Base-by-base conservation (phyloP, 202 grass and related monocot species). In the Hordeum pubiflorum region DNA sequence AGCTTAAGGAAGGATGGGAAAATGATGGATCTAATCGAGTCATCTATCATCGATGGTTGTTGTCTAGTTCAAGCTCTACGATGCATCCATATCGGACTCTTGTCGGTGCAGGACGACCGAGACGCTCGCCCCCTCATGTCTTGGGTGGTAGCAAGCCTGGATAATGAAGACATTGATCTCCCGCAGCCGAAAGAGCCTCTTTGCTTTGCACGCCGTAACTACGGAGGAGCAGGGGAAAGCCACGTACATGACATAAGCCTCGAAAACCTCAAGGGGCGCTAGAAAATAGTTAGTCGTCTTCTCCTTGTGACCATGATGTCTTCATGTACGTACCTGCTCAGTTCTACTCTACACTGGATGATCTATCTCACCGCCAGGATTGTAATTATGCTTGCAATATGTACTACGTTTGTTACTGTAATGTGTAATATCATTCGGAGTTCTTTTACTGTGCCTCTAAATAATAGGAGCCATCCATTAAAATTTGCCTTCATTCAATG, bases 1-100 rank as follows among this genome's bases (percentile, higher is more conserved):
- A 82, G 63, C 36, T 61, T 87, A 61, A 85, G 82, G 89, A 87
- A 87, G 39, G 52, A 79, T n/a, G 61, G 68, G 34, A 85, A 63
- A 10, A 15, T 77, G 40, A 48, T 1, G 18, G 17, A 73, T 65
- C 62, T 91, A 20, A 31, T 85, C 3, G 89, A 91, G 18, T 11
- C 81, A 3, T 68, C 74, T 0, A 79, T 91, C 26, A 18, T 32
- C 3, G 85, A 79, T 27, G 63, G 60, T 7, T 82, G 50, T 41
- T 74, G 73, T 31, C 46, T 7, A 14, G 61, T 17, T 8, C 72
- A 87, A 79, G 21, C 13, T 58, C 15, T 78, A 56, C 55, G 74
- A 17, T 91, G 85, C 12, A 48, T 88, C 8, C 74, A 88, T 20
- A 74, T 88, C 0, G 85, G 60, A 8, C 85, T 91, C 33, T 43